Conservation (phyloP, 495 filamentous ascomycete species). For the Lasiosphaeria miniovina region DNA sequence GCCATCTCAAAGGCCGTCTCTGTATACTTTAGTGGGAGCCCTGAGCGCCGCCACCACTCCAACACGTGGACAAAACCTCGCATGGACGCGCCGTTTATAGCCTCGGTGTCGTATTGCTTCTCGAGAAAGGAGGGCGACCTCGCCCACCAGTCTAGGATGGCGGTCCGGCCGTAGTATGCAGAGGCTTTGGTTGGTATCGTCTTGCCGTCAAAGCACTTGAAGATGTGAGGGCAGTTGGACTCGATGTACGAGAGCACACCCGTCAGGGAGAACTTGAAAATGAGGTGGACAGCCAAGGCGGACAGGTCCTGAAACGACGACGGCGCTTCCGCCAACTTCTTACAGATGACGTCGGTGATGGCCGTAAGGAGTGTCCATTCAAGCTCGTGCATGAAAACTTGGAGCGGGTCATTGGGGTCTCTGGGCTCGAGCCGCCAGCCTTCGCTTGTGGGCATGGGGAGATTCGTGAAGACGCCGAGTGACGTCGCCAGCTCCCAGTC, state of each 20-base stretch:
- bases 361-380: conserved; percentile 80
- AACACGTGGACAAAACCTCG: conserved; percentile 80
- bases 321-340: conserved; percentile 60
- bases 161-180: conserved; percentile 77
- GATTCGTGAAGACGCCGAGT: conserved; percentile 72
- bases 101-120: conserved; percentile 71
- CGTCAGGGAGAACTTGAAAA: conserved; percentile 83
- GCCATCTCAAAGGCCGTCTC: conserved; percentile 84
- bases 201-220: conserved; percentile 77
- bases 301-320: conserved; percentile 71
- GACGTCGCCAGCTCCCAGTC: conserved; percentile 89
- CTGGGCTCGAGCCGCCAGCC: conserved; percentile 54
- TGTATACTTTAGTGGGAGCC: conserved; percentile 76
- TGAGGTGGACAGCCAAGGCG: conserved; percentile 76
- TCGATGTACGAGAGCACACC: conserved; percentile 80
- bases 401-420: conserved; percentile 44
- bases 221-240: conserved; percentile 69
- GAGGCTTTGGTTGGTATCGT: conserved; percentile 82
- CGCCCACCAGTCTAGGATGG: conserved; percentile 83
- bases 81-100: conserved; percentile 80
- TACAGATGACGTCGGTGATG: conserved; percentile 62
- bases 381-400: conserved; percentile 57
- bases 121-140: conserved; percentile 67
- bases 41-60: conserved; percentile 86
- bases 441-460: conserved; percentile 63